phyloP scores from a whole-genome alignment of 2,329 filamentous ascomycete genomes.

The Neofusicoccum cordaticola region DNA sequence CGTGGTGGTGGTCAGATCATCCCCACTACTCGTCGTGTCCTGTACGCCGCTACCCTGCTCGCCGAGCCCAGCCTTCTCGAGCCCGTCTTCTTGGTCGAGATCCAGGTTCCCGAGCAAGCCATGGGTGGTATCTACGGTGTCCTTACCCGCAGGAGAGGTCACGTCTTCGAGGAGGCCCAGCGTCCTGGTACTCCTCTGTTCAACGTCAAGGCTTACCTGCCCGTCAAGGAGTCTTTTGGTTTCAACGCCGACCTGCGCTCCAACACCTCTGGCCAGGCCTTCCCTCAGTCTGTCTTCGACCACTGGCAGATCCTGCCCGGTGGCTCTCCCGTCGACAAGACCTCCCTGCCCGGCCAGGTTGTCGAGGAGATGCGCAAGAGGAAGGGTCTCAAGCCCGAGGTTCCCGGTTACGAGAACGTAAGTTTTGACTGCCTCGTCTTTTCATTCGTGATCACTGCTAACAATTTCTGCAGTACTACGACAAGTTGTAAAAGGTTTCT shows the following conservation, averaged over 20 bases:
- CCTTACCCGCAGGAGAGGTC: constrained; percentile 94
- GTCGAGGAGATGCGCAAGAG: constrained; percentile 93
- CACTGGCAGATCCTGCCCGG: constrained; percentile 97
- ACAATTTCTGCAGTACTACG: constrained; percentile 72
- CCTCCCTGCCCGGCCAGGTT: constrained; percentile 77
- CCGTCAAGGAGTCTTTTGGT: constrained; percentile 96
- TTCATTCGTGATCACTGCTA: constrained; percentile 37
- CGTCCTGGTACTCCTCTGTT: constrained; percentile 97
- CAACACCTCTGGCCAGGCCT: constrained; percentile 93
- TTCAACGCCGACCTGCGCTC: constrained; percentile 97
- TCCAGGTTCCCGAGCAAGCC: constrained; percentile 95
- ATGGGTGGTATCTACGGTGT: constrained; percentile 99
- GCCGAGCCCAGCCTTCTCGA: constrained; percentile 89
- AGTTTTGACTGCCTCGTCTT: constrained; percentile 48
- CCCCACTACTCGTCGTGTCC: constrained; percentile 93
- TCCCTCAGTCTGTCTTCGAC: constrained; percentile 98
- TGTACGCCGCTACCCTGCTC: constrained; percentile 89
- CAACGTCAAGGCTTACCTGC: constrained; percentile 97
- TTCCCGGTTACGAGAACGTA: constrained; percentile 93
- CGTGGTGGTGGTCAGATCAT: constrained; percentile 99
- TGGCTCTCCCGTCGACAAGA: constrained; percentile 83
- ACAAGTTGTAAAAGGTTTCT: constrained; percentile 80
- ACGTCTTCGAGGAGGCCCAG: constrained; percentile 99
- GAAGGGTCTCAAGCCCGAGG: constrained; percentile 97
- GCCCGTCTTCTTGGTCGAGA: constrained; percentile 98